phyloP scores from a whole-genome alignment of 2,329 filamentous ascomycete genomes.

The Pyricularia pennisetigena region DNA sequence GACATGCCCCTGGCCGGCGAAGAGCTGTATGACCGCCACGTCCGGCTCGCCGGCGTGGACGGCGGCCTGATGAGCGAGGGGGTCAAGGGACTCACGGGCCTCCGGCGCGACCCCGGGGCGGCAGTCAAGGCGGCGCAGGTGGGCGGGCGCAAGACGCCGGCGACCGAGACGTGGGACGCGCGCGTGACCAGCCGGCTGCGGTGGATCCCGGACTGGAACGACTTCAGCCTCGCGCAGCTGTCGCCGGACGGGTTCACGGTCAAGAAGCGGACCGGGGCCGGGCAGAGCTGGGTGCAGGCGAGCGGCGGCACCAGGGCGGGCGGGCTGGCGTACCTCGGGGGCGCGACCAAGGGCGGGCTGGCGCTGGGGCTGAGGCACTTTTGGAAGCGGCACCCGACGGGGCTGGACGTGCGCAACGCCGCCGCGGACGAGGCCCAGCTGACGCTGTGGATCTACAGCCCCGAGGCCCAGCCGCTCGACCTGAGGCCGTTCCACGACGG shows the following conservation, averaged over 20 bases:
- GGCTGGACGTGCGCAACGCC: slow-evolving; percentile 43
- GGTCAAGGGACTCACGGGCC: slow-evolving; percentile 48
- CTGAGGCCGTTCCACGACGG: slow-evolving; percentile 48
- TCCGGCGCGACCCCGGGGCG: slow-evolving; percentile 42
- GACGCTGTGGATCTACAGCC: slow-evolving; percentile 52
- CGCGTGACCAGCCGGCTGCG: slow-evolving; percentile 34
- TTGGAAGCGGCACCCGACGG: slow-evolving; percentile 53
- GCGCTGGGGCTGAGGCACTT: slow-evolving; percentile 49
- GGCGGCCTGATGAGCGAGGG: slow-evolving; percentile 47
- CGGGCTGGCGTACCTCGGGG: slow-evolving; percentile 49
- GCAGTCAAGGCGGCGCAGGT: slow-evolving; percentile 39
- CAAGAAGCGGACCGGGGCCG: slow-evolving; percentile 48
- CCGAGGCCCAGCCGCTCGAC: slow-evolving; percentile 43
- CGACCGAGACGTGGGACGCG: slow-evolving; percentile 34
- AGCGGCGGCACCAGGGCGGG: slow-evolving; percentile 44
- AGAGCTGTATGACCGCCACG: slow-evolving; percentile 47
- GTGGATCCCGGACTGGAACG: slow-evolving; percentile 49
- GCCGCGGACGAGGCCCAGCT: slow-evolving; percentile 37
- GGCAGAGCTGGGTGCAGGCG: slow-evolving; percentile 48
- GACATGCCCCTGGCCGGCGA: slow-evolving; percentile 41
- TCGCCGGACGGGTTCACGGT: slow-evolving; percentile 51
- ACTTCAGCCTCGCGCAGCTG: slow-evolving; percentile 46
- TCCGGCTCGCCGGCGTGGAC: slow-evolving; percentile 43
- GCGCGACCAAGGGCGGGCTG: slow-evolving; percentile 45
- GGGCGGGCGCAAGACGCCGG: slow-evolving; percentile 32